Base-by-base conservation (phyloP, 2,329 filamentous ascomycete genomes). In the Emmonsia crescens region DNA sequence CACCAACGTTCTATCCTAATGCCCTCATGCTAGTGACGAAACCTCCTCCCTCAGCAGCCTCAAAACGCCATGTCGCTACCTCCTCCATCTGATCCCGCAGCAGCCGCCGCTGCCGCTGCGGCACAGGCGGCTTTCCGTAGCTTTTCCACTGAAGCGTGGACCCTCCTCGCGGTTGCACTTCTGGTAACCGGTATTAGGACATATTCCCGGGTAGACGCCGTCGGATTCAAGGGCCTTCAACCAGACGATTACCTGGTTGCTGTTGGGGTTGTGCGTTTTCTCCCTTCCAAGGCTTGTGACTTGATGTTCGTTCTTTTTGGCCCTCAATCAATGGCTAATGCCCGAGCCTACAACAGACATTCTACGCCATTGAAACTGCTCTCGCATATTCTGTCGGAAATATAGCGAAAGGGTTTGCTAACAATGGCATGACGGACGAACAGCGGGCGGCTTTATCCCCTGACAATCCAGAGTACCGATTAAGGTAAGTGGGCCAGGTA, bases 161-260 rank as follows among this genome's bases (percentile, higher is more conserved):
- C 58, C 21, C 58, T 60, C 19, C 49, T 60, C 38, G 58, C 29
- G 10, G 29, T 60, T 38, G 58, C 29, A n/a, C 60, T 70, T 63
- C 55, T 66, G 4, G 64, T 66, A 29, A 71, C 70, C 16, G 33
- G 70, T 5, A 64, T 71, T 27, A 66, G 83, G 52, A 78, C 78
- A 6, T 80, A 77, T 64, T 74, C 78, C 8, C 75, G 82, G 14
- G 68, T 79, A 57, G 73, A 69, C 36, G 71, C 74, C 5, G 62
- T 65, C 12, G 70, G 70, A 2, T 40, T 57, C 21, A 57, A 42
- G 27, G 59, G 68, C 63, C 51, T 72, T 49, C 67, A 21, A 75
- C 77, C 12, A 77, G 83, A 61, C 65, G 83, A 86, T 63, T 83
- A 80, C 62, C 68, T 85, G 19, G 80, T 83, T 67, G 72, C 79